Percentiles rank a stretch among this genome's conserved stretches.
Conservation (phyloP, 495 filamentous ascomycete species). For the Lasiosphaeriaceae sp. region DNA sequence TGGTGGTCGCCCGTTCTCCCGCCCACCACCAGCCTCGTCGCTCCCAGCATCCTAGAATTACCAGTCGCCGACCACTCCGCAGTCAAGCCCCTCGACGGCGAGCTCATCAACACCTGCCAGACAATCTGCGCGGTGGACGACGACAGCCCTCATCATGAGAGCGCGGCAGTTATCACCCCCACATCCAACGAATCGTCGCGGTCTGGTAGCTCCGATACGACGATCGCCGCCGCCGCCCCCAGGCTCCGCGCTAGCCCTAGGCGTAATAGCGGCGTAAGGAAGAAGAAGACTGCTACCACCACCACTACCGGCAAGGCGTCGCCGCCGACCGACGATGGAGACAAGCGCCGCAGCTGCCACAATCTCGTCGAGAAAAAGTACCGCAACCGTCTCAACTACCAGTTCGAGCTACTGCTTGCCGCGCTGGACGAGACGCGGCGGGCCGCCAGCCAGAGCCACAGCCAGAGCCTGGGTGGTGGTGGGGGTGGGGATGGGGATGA, state of each 20-base stretch:
- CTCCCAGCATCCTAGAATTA: neutral
- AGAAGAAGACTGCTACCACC: neutral
- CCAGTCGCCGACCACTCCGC: neutral
- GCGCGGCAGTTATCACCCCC: too few relatives aligned
- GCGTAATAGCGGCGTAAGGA: neutral
- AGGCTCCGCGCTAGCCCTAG: neutral
- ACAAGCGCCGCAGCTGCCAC: slow-evolving; percentile 7
- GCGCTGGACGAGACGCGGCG: slow-evolving; percentile 2
- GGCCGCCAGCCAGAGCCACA: neutral
- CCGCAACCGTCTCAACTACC: slow-evolving; percentile 16
- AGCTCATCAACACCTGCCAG: neutral
- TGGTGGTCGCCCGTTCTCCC: neutral
- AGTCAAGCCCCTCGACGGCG: neutral
- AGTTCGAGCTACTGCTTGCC: slow-evolving; percentile 15
- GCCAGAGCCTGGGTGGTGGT: too few relatives aligned
- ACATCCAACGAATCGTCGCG: neutral
- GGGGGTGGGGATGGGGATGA: neutral
- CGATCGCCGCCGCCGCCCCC: too few relatives aligned
- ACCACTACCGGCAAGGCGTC: neutral
- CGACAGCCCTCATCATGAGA: neutral
- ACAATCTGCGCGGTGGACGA: neutral
- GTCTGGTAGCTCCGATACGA: neutral
- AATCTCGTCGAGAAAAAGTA: slow-evolving; percentile 25
- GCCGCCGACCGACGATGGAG: too few relatives aligned
- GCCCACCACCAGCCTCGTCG: neutral